Evolutionary conservation across 2,329 filamentous ascomycete species (phyloP).

Genomic region (Exophiala aquamarina): DNA sequence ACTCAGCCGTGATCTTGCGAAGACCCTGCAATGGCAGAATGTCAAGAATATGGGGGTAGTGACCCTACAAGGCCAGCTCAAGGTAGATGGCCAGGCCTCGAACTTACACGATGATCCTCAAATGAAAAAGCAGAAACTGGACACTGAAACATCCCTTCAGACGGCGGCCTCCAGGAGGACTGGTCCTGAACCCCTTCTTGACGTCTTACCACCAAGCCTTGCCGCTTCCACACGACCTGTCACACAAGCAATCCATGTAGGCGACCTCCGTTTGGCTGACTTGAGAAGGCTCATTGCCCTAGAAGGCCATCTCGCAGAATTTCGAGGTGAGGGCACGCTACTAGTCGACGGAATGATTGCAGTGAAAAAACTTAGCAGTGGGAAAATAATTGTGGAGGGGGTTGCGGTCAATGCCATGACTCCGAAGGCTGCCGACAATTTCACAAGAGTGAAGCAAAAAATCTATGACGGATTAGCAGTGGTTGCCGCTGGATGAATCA

Average conservation of each 20-base stretch:
- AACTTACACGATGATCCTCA: slow-evolving; percentile 46
- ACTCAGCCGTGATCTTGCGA: slow-evolving; percentile 79
- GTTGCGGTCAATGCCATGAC: slow-evolving; percentile 56
- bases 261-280: slow-evolving; percentile 86
- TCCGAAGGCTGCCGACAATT: slow-evolving; percentile 62
- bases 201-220: slow-evolving; percentile 60
- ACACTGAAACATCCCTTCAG: slow-evolving; percentile 43
- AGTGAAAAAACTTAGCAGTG: slow-evolving; percentile 83
- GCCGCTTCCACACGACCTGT: slow-evolving; percentile 72
- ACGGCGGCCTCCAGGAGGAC: neutral
- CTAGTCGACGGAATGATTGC: slow-evolving; percentile 86
- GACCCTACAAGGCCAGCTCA: slow-evolving; percentile 76
- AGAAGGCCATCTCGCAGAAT: slow-evolving; percentile 83
- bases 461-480: slow-evolving; percentile 95
- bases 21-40: slow-evolving; percentile 90
- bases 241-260: slow-evolving; percentile 88
- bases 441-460: slow-evolving; percentile 82
- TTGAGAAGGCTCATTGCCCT: slow-evolving; percentile 79
- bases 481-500: slow-evolving; percentile 67
- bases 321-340: slow-evolving; percentile 87
- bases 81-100: slow-evolving; percentile 45
- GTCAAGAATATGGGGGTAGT: slow-evolving; percentile 87
- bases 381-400: slow-evolving; percentile 83
- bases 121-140: slow-evolving; percentile 52
- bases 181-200: slow-evolving; percentile 50